Percentiles rank a stretch among this genome's conserved stretches.
These are phyloP conservation scores for Sparassis latifolia DNA, from an alignment of 1,284 basidiomycete species.

Conservation along the genomic window DNA sequence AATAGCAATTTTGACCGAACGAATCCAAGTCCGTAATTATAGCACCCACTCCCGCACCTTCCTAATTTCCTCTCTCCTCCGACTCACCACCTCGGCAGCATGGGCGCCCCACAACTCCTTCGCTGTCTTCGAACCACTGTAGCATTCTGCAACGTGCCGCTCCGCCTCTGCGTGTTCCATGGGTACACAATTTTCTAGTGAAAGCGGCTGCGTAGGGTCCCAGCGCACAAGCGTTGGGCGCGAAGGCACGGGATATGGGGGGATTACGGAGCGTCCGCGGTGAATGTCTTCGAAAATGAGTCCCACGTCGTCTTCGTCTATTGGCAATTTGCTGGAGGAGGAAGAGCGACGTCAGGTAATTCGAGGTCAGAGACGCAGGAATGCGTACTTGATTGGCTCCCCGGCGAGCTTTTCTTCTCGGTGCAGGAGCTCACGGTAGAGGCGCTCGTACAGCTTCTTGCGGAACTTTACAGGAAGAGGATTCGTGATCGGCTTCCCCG, in stretches of 20 bases:
- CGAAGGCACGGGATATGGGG: constrained; percentile 67
- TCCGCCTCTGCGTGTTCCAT: constrained; percentile 73
- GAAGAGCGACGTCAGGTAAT: background rate
- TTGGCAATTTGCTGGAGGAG: constrained; percentile 54
- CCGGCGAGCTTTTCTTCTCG: constrained; percentile 65
- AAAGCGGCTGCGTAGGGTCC: constrained; percentile 60
- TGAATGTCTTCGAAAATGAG: constrained; percentile 86
- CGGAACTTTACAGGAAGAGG: constrained; percentile 81
- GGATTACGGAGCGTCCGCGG: constrained; percentile 73
- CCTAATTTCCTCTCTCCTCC: constrained; percentile 44
- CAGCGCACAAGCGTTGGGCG: constrained; percentile 75
- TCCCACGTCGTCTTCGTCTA: constrained; percentile 77
- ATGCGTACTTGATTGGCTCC: constrained; percentile 23
- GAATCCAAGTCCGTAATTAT: constrained; percentile 3
- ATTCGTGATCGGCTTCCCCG: constrained; percentile 76
- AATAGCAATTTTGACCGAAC: no score
- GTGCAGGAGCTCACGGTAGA: constrained; percentile 69
- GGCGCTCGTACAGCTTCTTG: constrained; percentile 78
- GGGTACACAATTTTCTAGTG: constrained; percentile 74
- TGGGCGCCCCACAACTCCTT: constrained; percentile 63
- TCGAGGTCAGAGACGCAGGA: background rate
- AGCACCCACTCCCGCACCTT: constrained; percentile 40
- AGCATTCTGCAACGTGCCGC: constrained; percentile 54
- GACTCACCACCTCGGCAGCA: constrained; percentile 46
- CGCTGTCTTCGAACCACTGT: constrained; percentile 30